Conservation (phyloP, 2,329 filamentous ascomycete species). For the Magnaporthiopsis rhizophila region DNA sequence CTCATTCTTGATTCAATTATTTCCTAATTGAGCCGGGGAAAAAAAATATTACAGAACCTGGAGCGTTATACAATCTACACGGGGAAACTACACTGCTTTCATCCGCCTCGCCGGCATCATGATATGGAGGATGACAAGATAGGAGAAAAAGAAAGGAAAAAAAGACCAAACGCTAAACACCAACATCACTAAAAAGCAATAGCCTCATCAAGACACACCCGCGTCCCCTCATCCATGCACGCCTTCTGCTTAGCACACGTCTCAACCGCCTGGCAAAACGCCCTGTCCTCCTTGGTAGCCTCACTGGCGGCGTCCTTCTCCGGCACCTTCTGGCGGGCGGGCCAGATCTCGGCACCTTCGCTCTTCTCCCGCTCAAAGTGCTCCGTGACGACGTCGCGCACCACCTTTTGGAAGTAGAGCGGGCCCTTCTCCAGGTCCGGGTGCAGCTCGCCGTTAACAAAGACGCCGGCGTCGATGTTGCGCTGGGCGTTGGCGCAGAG, state of each 20-base stretch:
- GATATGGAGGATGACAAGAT: not conserved
- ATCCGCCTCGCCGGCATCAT: not conserved
- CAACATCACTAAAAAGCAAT: conserved; percentile 4
- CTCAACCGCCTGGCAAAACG: conserved; percentile 4
- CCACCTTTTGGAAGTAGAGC: conserved; percentile 33
- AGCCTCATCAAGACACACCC: conserved; percentile 7
- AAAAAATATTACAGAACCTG: not conserved
- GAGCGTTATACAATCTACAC: not conserved
- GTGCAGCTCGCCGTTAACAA: conserved; percentile 56
- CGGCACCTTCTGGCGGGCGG: conserved; percentile 6
- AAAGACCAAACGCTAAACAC: conserved; percentile 2
- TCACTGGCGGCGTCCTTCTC: not conserved
- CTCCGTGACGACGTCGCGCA: conserved; percentile 18
- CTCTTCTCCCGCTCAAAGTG: conserved; percentile 18
- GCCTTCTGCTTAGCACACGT: not conserved
- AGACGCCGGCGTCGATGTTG: conserved; percentile 54
- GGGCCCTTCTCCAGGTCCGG: conserved; percentile 52
- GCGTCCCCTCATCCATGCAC: conserved; percentile 4
- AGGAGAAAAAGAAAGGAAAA: not conserved
- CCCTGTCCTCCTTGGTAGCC: conserved; percentile 5
- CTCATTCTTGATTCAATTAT: not conserved
- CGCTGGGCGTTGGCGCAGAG: conserved; percentile 51
- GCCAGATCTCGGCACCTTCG: conserved; percentile 18
- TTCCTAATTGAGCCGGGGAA: not conserved
- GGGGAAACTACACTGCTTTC: no score